Evolutionary conservation across 108 stramenopile genomes (phyloP).

Genomic region (Skeletonema costatum): DNA sequence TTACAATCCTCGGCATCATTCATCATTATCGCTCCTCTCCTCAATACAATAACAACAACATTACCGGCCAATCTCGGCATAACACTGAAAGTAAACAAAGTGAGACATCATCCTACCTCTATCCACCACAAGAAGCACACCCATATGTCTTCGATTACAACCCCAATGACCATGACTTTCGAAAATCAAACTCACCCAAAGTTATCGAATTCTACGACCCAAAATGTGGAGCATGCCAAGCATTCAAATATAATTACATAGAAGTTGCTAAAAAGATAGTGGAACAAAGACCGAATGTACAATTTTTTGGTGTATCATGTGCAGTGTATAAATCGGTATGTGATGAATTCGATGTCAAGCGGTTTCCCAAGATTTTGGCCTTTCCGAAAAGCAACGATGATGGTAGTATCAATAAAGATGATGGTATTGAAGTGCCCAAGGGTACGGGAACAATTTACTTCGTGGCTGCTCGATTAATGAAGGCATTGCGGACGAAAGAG

Average conservation of each 20-base stretch:
- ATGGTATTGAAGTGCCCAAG: conserved; percentile 25
- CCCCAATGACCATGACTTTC: conserved; percentile 3
- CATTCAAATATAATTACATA: conserved; percentile 31
- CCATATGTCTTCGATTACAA: conserved; percentile 26
- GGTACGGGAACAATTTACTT: conserved; percentile 33
- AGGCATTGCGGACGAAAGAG: conserved; percentile 23
- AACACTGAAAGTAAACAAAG: neutral
- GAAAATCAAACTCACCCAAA: conserved; percentile 10
- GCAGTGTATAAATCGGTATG: neutral
- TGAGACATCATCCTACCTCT: conserved; percentile 15
- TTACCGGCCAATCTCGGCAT: neutral
- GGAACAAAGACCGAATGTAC: conserved; percentile 6
- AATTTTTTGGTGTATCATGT: conserved; percentile 40
- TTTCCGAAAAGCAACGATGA: neutral
- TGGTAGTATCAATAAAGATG: neutral
- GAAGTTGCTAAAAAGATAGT: conserved; percentile 18
- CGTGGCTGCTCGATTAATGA: conserved; percentile 20
- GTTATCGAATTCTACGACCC: conserved; percentile 41
- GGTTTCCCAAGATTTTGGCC: conserved; percentile 27
- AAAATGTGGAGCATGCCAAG: conserved; percentile 26
- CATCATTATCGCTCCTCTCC: neutral
- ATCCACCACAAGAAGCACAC: conserved; percentile 8
- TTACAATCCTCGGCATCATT: neutral
- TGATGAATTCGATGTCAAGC: neutral
- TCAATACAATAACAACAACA: neutral